phyloP scores from a whole-genome alignment of 2,329 filamentous ascomycete genomes.

The Lachnellula arida region DNA sequence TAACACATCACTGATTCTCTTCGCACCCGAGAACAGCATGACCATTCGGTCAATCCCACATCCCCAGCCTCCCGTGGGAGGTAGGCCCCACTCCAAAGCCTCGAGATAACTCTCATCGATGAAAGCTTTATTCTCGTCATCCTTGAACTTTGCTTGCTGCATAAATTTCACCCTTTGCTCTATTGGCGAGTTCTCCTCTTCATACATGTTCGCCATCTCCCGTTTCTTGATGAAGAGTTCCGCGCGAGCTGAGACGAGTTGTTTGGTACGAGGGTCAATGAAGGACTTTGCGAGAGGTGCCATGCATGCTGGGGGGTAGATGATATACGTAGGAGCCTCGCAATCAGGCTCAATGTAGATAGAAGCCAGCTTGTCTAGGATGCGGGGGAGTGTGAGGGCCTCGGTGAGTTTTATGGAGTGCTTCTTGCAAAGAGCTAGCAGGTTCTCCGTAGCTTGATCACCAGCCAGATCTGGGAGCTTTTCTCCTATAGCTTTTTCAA shows the following conservation, averaged over 20 bases:
- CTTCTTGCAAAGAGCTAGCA: constrained; percentile 51
- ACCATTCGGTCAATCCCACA: constrained; percentile 86
- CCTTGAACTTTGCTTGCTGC: constrained; percentile 45
- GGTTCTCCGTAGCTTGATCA: constrained; percentile 50
- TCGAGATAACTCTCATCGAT: constrained; percentile 70
- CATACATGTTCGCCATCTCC: constrained; percentile 94
- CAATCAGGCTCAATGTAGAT: constrained; percentile 76
- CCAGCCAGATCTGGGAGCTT: constrained; percentile 36
- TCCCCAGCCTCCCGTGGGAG: constrained; percentile 96
- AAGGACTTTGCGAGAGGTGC: constrained; percentile 90
- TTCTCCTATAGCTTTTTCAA: constrained; percentile 62
- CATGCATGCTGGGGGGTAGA: constrained; percentile 83
- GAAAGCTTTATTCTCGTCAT: constrained; percentile 29
- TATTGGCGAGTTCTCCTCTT: constrained; percentile 92
- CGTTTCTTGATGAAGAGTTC: constrained; percentile 78
- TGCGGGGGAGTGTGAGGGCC: constrained; percentile 55
- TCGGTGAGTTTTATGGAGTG: constrained; percentile 45
- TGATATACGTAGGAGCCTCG: constrained; percentile 73
- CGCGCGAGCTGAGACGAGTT: constrained; percentile 73
- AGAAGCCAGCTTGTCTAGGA: constrained; percentile 77
- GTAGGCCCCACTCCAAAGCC: constrained; percentile 81
- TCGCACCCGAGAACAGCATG: constrained; percentile 80
- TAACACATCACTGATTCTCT: constrained; percentile 79
- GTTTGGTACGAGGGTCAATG: constrained; percentile 62
- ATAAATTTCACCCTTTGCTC: constrained; percentile 81